Conservation (phyloP, 2,329 filamentous ascomycete genomes). For the Colletotrichum spaethianum region DNA sequence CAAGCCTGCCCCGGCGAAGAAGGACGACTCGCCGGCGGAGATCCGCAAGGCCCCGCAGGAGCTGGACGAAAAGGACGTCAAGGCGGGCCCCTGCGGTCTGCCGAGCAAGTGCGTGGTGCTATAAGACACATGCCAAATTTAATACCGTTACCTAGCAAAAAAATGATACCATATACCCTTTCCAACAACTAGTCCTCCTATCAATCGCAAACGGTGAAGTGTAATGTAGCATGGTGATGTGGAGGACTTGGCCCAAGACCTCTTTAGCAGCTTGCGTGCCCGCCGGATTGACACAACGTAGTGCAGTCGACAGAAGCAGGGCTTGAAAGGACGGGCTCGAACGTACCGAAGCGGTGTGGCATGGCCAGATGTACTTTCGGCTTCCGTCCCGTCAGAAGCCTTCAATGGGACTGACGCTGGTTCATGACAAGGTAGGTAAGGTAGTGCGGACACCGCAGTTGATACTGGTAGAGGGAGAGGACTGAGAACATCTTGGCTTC, state of each 20-base stretch:
- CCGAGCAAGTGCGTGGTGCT: constrained; percentile 81
- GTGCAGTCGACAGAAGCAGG: too few species aligned
- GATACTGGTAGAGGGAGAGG: too few species aligned
- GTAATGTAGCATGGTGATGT: not conserved
- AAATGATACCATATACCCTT: constrained; percentile 1
- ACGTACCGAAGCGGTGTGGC: too few species aligned
- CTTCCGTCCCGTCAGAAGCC: too few species aligned
- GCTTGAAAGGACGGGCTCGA: too few species aligned
- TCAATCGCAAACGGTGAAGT: not conserved
- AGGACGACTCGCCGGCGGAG: constrained; percentile 17
- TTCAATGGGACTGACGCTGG: too few species aligned
- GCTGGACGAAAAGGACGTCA: constrained; percentile 51
- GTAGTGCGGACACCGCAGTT: too few species aligned
- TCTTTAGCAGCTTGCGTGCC: not conserved
- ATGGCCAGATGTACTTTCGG: too few species aligned
- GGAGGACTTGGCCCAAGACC: too few species aligned
- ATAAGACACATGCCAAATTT: constrained; percentile 52
- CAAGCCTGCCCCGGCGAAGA: constrained; percentile 39
- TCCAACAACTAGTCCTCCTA: not conserved
- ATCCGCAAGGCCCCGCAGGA: constrained; percentile 46
- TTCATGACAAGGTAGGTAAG: too few species aligned
- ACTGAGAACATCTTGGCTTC: not conserved
- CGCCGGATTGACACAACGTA: too few species aligned
- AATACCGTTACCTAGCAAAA: not conserved
- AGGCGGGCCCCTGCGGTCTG: constrained; percentile 81